Percentiles rank a stretch among this genome's conserved stretches.
Evolutionary conservation across 1,284 basidiomycete species (phyloP).

Genomic region (Puccinia polysora): DNA sequence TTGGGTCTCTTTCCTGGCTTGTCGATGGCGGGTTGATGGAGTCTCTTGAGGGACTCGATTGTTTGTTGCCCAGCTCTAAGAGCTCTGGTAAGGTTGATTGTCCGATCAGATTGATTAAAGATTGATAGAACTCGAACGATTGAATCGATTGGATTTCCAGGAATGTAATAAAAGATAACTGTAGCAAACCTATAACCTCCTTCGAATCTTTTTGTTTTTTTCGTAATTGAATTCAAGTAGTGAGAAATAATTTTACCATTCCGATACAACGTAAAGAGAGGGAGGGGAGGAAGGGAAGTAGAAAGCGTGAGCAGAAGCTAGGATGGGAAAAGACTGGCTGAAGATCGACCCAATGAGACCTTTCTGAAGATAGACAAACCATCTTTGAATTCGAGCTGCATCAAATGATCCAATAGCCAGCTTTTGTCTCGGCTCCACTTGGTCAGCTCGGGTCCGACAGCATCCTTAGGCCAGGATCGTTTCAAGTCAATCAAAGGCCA

Average conservation of each 20-base stretch:
- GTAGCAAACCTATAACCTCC: constrained; percentile 29
- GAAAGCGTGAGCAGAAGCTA: neutral
- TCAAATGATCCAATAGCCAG: constrained; percentile 48
- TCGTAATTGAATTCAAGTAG: neutral
- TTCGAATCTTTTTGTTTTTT: constrained; percentile 3
- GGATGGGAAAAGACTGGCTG: neutral
- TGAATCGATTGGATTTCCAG: constrained; percentile 36
- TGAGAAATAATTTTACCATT: neutral
- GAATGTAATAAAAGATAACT: constrained; percentile 37
- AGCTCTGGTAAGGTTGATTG: constrained; percentile 9
- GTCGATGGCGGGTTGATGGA: neutral
- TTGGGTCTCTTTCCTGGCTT: neutral
- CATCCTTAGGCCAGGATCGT: constrained; percentile 49
- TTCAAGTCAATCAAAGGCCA: constrained; percentile 49
- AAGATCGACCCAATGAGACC: too few species aligned
- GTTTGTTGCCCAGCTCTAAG: neutral
- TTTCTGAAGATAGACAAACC: constrained; percentile 10
- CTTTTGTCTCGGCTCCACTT: constrained; percentile 51
- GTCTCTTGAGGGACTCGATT: constrained; percentile 6
- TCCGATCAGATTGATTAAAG: constrained; percentile 13
- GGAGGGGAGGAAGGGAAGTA: neutral
- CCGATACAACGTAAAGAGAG: neutral
- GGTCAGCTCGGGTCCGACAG: constrained; percentile 48
- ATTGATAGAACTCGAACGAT: constrained; percentile 38
- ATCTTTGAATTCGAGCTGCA: constrained; percentile 41